A percentile compares a stretch with the other conserved stretches of the same genome.
These are phyloP conservation scores for Parascedosporium putredinis DNA, from an alignment of 2,329 filamentous ascomycete genomes.

Conservation along the genomic window DNA sequence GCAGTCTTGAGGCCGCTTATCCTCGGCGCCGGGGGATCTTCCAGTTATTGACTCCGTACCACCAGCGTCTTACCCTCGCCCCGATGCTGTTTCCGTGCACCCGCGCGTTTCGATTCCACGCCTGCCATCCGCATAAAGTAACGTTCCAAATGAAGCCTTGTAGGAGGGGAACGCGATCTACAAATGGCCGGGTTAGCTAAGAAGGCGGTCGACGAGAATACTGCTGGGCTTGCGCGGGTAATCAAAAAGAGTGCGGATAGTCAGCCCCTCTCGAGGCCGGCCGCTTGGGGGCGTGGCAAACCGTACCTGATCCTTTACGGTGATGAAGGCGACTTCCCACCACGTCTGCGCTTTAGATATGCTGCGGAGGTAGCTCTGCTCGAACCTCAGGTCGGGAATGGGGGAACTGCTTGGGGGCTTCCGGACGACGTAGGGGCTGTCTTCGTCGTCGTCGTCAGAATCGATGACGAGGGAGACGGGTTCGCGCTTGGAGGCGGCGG, in stretches of 20 bases:
- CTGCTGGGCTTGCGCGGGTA: no score
- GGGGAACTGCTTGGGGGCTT: conserved; percentile 41
- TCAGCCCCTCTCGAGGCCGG: no score
- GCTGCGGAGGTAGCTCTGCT: conserved; percentile 94
- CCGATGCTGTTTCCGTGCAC: conserved; percentile 69
- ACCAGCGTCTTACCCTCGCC: conserved; percentile 75
- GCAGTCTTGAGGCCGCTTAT: background rate
- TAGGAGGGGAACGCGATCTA: no score
- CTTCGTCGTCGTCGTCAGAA: conserved; percentile 45
- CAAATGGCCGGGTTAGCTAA: no score
- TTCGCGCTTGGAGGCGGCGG: conserved; percentile 47
- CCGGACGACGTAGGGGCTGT: conserved; percentile 59
- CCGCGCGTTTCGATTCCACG: conserved; percentile 73
- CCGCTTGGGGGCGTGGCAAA: no score
- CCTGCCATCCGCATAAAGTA: conserved; percentile 74
- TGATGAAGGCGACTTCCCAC: conserved; percentile 75
- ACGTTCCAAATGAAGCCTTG: conserved; percentile 89
- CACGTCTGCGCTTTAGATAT: conserved; percentile 70
- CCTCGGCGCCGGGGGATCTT: conserved; percentile 38
- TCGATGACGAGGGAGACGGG: conserved; percentile 1
- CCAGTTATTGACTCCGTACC: conserved; percentile 94
- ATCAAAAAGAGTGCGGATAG: no score
- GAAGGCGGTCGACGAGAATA: conserved; percentile 56
- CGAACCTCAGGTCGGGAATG: conserved; percentile 85
- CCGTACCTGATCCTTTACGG: conserved; percentile 72